These are phyloP conservation scores for Fusarium tupiense DNA, from an alignment of 2,329 filamentous ascomycete genomes.

Conservation along the genomic window DNA sequence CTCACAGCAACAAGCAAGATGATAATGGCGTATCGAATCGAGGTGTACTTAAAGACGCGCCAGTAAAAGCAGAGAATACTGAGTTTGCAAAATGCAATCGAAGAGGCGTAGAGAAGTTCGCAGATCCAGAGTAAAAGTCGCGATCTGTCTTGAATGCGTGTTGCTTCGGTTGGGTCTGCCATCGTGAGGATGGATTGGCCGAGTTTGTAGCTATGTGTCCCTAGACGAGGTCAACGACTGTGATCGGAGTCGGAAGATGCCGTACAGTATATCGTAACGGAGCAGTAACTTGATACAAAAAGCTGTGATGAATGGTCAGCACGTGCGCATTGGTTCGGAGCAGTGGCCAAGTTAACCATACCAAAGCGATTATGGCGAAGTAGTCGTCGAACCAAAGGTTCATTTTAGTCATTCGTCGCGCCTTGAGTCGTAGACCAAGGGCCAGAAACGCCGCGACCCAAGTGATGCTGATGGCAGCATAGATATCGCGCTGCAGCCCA, in stretches of 20 bases:
- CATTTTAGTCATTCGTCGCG: constrained; percentile 35
- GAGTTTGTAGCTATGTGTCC: constrained; percentile 27
- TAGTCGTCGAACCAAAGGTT: constrained; percentile 40
- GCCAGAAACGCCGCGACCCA: constrained; percentile 28
- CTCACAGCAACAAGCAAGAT: constrained; percentile 28
- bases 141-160: neutral
- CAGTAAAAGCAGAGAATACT: constrained; percentile 45
- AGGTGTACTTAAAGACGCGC: constrained; percentile 41
- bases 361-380: constrained; percentile 30
- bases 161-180: neutral
- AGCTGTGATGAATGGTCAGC: neutral
- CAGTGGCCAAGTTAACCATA: neutral
- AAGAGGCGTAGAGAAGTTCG: constrained; percentile 38
- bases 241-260: too few species aligned
- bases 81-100: constrained; percentile 43
- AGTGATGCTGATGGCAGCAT: constrained; percentile 31
- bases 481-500: constrained; percentile 35
- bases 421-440: constrained; percentile 28
- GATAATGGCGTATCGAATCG: constrained; percentile 42
- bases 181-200: constrained; percentile 12
- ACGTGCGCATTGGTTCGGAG: neutral
- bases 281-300: constrained; percentile 14
- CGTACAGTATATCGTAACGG: constrained; percentile 25
- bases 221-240: constrained; percentile 3
- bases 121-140: constrained; percentile 29